phyloP scores from a whole-genome alignment of 75 land plant genomes.

The Gnetum montanum region DNA sequence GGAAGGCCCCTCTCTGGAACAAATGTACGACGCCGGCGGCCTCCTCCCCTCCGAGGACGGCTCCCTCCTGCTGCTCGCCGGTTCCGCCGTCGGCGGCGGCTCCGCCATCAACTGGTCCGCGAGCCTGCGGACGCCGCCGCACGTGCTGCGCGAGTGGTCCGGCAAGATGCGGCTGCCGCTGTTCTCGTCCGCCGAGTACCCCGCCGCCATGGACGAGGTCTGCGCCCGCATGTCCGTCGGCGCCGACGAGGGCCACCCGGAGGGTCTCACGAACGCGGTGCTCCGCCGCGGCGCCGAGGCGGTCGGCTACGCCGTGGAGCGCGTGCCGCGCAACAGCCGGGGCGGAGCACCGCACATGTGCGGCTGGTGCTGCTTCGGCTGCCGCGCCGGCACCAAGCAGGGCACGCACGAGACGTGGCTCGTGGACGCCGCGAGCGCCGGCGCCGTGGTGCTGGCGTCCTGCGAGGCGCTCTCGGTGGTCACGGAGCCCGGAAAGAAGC shows the following conservation, averaged over 20 bases:
- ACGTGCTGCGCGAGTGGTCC: conserved; percentile 61
- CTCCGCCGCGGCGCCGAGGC: conserved; percentile 54
- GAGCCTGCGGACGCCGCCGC: conserved; percentile 46
- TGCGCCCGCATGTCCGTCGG: conserved; percentile 55
- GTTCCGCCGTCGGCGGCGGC: conserved; percentile 82
- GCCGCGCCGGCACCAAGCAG: conserved; percentile 57
- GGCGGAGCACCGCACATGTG: conserved; percentile 50
- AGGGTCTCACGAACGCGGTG: conserved; percentile 46
- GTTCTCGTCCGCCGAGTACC: conserved; percentile 34
- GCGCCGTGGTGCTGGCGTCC: conserved; percentile 40
- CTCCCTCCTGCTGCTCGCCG: conserved; percentile 41
- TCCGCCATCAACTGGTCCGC: conserved; percentile 81
- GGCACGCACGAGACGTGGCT: conserved; percentile 78
- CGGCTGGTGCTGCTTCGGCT: conserved; percentile 76
- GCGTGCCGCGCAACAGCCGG: conserved; percentile 46
- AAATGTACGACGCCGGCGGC: conserved; percentile 58
- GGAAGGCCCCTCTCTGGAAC: conserved; percentile 54
- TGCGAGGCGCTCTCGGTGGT: conserved; percentile 32
- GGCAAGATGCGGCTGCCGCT: conserved; percentile 19
- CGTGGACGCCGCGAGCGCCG: conserved; percentile 46
- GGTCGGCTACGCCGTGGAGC: conserved; percentile 35
- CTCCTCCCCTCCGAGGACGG: conserved; percentile 43
- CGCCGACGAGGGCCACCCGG: conserved; percentile 22
- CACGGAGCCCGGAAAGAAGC: background rate
- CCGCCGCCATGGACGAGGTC: conserved; percentile 46